These are phyloP conservation scores for Podila clonocystis DNA, from an alignment of 192 early-diverging fungal species.

Conservation along the genomic window DNA sequence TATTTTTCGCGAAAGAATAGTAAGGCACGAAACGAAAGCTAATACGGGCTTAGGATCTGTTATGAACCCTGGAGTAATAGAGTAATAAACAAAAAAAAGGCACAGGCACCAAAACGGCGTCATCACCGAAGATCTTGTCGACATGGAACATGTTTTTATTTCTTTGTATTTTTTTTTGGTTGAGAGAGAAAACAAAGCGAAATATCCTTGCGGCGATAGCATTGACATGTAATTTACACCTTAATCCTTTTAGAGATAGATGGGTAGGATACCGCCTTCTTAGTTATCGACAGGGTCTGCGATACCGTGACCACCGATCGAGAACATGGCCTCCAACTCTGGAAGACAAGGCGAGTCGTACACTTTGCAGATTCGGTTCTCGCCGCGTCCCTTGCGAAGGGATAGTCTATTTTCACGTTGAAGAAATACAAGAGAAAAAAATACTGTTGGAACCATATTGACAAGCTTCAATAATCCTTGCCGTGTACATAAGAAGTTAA, in stretches of 20 bases:
- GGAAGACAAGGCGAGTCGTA: slow-evolving; percentile 97
- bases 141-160: no score
- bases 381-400: slow-evolving; percentile 90
- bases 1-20: background rate
- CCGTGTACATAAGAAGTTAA: no score
- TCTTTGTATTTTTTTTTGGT: background rate
- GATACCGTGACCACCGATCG: slow-evolving; percentile 90
- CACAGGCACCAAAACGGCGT: no score
- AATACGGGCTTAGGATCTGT: no score
- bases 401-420: slow-evolving; percentile 67
- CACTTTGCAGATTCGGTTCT: slow-evolving; percentile 94
- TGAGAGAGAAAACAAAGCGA: background rate
- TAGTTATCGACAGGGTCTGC: slow-evolving; percentile 81
- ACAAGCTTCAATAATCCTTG: no score
- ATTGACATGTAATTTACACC: no score
- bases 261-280: background rate
- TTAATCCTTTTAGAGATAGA: background rate
- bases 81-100: no score
- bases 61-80: no score
- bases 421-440: background rate
- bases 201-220: background rate
- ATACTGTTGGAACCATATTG: background rate
- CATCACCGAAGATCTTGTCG: no score
- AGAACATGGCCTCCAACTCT: slow-evolving; percentile 92
- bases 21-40: background rate